A percentile compares a stretch with the other conserved stretches of the same genome.
Conservation (phyloP, 169 alveolate species). For the Eimeria falciformis region DNA sequence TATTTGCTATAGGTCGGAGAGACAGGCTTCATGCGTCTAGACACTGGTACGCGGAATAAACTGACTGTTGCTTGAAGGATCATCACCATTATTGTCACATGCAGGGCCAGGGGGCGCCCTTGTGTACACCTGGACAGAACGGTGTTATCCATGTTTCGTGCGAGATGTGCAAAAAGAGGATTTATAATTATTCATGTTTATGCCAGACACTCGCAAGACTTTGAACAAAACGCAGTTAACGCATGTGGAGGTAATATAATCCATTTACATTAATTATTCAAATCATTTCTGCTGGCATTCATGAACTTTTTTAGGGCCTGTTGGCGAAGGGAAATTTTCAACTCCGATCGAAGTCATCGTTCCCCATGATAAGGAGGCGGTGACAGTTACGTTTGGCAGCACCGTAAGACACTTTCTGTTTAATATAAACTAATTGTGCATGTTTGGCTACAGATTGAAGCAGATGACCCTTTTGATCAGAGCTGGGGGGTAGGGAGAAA, state of each 20-base stretch:
- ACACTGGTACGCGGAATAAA: conserved; percentile 47
- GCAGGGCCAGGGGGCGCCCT: not conserved
- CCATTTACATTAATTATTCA: not conserved
- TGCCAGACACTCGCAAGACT: conserved; percentile 79
- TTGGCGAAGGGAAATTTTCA: conserved; percentile 82
- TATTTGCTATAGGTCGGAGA: conserved; percentile 81
- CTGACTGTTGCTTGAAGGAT: not conserved
- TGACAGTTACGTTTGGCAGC: conserved; percentile 74
- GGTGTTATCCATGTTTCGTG: not conserved
- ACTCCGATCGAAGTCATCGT: conserved; percentile 78
- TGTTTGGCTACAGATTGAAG: conserved; percentile 46
- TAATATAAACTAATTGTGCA: not conserved
- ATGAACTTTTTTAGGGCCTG: conserved; percentile 62
- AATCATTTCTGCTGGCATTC: not conserved
- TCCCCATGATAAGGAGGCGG: conserved; percentile 70
- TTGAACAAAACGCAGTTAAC: conserved; percentile 79
- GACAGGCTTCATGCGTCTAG: conserved; percentile 77
- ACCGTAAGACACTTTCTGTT: conserved; percentile 18
- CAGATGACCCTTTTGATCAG: conserved; percentile 81
- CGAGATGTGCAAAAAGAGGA: not conserved
- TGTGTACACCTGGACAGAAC: conserved; percentile 77
- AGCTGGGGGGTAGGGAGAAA: conserved; percentile 80
- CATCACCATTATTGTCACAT: too few species aligned
- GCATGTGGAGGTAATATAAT: conserved; percentile 77
- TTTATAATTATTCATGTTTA: not conserved